Conservation (phyloP, 2,329 filamentous ascomycete species). For the Trichophyton schoenleinii region DNA sequence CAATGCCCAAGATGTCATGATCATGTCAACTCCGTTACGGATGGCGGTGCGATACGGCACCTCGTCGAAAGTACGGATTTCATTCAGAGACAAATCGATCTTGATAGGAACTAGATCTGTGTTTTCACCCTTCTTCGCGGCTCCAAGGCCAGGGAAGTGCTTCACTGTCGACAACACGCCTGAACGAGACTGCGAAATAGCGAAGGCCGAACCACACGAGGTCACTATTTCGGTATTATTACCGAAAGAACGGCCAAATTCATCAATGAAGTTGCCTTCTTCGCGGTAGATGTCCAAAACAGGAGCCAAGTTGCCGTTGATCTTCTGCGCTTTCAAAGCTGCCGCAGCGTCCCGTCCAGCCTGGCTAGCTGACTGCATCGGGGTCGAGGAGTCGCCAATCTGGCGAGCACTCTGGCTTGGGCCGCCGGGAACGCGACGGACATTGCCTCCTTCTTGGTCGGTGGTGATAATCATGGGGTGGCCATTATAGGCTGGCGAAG, state of each 20-base stretch:
- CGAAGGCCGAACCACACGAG: slow-evolving; percentile 16
- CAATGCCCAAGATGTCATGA: slow-evolving; percentile 24
- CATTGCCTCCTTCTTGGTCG: slow-evolving; percentile 23
- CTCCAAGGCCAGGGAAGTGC: slow-evolving; percentile 23
- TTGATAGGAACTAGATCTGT: slow-evolving; percentile 21
- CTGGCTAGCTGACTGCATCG: slow-evolving; percentile 13
- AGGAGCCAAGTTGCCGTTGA: slow-evolving; percentile 21
- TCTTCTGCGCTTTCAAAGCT: slow-evolving; percentile 13
- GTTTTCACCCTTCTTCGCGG: slow-evolving; percentile 16
- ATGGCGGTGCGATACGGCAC: slow-evolving; percentile 18
- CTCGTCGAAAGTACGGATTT: slow-evolving; percentile 19
- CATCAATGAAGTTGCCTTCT: slow-evolving; percentile 19
- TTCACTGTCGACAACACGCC: slow-evolving; percentile 20
- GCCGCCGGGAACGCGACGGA: slow-evolving; percentile 15
- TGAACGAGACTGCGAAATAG: slow-evolving; percentile 15
- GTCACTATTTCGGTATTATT: slow-evolving; percentile 17
- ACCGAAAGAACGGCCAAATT: slow-evolving; percentile 19
- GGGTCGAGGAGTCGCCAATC: slow-evolving; percentile 15
- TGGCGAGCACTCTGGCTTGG: neutral
- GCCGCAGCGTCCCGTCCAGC: slow-evolving; percentile 17
- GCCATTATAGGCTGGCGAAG: slow-evolving; percentile 15
- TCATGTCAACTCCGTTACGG: slow-evolving; percentile 17
- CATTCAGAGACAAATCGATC: slow-evolving; percentile 15
- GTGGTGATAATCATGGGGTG: slow-evolving; percentile 22
- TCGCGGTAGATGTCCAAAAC: slow-evolving; percentile 22